phyloP scores from a whole-genome alignment of 1,139 yeast genomes.

The Blastobotrys buckinghamii region DNA sequence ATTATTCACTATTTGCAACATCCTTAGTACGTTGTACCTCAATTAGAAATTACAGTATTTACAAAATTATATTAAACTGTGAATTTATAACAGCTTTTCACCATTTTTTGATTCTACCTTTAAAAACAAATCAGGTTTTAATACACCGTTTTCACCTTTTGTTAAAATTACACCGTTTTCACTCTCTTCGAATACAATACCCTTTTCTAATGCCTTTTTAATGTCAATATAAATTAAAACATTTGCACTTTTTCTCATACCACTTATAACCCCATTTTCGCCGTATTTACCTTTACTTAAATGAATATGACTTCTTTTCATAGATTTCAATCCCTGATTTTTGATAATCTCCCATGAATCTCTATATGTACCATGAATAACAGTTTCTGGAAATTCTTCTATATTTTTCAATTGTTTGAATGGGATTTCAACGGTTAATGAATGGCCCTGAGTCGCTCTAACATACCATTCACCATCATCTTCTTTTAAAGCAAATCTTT shows the following conservation, averaged over 20 bases:
- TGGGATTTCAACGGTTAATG: constrained; percentile 46
- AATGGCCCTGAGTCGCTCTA: constrained; percentile 93
- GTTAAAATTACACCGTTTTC: constrained; percentile 72
- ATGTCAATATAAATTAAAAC: constrained; percentile 61
- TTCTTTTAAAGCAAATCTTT: constrained; percentile 36
- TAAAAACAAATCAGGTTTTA: constrained; percentile 44
- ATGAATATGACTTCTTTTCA: constrained; percentile 84
- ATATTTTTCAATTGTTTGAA: constrained; percentile 28
- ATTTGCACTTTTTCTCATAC: constrained; percentile 58
- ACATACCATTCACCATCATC: constrained; percentile 36
- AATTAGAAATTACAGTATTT: no score
- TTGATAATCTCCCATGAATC: constrained; percentile 46
- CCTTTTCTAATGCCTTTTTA: constrained; percentile 39
- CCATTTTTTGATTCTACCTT: constrained; percentile 22
- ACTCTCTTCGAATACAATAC: constrained; percentile 56
- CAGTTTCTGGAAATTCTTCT: constrained; percentile 36
- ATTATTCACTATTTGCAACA: no score
- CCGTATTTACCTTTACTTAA: constrained; percentile 47
- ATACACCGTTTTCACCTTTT: constrained; percentile 54
- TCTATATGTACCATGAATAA: constrained; percentile 75
- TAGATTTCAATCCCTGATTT: constrained; percentile 54
- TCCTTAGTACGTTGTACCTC: no score
- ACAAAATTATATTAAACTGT: no score
- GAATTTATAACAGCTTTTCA: background rate
- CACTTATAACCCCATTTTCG: constrained; percentile 51